Conservation (phyloP, 169 alveolate species). For the Cardiosporidium cionae region DNA sequence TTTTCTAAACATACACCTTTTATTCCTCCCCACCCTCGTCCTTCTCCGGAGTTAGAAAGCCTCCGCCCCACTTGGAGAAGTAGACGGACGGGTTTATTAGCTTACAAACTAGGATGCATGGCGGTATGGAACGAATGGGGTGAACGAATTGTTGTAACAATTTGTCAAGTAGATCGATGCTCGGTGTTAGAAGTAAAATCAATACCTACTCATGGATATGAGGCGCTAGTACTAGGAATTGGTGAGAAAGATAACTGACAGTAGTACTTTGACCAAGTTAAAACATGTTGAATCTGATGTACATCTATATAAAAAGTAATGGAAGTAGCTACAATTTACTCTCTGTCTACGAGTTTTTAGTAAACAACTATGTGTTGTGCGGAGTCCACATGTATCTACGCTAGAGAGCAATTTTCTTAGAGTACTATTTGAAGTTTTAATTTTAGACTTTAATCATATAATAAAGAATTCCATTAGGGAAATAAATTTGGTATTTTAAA, state of each 20-base stretch:
- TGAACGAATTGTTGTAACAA: slow-evolving; percentile 68
- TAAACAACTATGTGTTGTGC: too few species aligned
- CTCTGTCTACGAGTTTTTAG: too few species aligned
- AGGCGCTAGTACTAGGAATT: slow-evolving; percentile 67
- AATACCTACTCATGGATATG: slow-evolving; percentile 68
- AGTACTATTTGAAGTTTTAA: too few species aligned
- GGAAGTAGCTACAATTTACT: too few species aligned
- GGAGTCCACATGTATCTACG: too few species aligned
- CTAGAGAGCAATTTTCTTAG: too few species aligned
- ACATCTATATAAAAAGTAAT: too few species aligned
- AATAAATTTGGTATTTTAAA: too few species aligned
- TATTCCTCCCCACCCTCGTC: background rate
- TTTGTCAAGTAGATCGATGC: slow-evolving; percentile 65
- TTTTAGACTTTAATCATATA: too few species aligned
- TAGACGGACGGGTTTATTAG: slow-evolving; percentile 56
- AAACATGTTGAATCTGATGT: too few species aligned
- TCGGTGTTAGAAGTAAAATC: slow-evolving; percentile 61
- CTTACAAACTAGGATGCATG: slow-evolving; percentile 74
- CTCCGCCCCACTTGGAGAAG: background rate
- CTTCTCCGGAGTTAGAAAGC: background rate
- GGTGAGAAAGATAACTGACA: slow-evolving; percentile 29
- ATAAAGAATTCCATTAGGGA: too few species aligned
- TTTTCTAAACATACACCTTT: background rate
- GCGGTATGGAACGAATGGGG: slow-evolving; percentile 82
- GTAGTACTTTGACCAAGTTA: too few species aligned